Evolutionary conservation across 352 stramenopile species (phyloP).

Genomic region (Globisporangium alternatum): DNA sequence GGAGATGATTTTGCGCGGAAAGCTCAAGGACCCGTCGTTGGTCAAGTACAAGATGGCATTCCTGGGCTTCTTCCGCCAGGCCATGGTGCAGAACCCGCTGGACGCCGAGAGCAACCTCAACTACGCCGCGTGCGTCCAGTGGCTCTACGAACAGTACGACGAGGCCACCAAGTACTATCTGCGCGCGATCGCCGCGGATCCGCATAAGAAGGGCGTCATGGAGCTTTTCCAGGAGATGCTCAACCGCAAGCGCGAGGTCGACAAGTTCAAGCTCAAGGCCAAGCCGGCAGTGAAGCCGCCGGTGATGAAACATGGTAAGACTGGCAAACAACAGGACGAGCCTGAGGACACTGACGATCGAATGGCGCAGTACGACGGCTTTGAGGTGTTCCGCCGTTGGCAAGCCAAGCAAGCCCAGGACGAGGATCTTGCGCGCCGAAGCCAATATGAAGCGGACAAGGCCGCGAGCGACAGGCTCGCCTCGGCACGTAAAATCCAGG

Average conservation of each 20-base stretch:
- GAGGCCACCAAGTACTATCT: slow-evolving; percentile 65
- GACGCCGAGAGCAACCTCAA: slow-evolving; percentile 72
- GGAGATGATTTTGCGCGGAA: slow-evolving; percentile 63
- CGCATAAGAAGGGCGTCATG: slow-evolving; percentile 57
- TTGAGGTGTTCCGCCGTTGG: slow-evolving; percentile 67
- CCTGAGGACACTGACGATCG: slow-evolving; percentile 32
- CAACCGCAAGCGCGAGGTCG: slow-evolving; percentile 37
- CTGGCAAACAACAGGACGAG: neutral
- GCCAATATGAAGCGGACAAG: slow-evolving; percentile 30
- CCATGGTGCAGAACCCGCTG: slow-evolving; percentile 58
- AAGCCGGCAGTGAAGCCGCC: neutral
- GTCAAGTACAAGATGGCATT: slow-evolving; percentile 77
- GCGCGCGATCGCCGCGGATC: slow-evolving; percentile 54
- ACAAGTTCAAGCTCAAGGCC: slow-evolving; percentile 21
- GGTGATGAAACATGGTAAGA: neutral
- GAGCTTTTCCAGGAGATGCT: slow-evolving; percentile 81
- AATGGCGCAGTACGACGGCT: slow-evolving; percentile 49
- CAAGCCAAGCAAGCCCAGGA: slow-evolving; percentile 52
- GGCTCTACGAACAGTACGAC: slow-evolving; percentile 66
- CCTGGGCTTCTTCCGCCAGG: slow-evolving; percentile 75
- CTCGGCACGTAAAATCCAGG: slow-evolving; percentile 61
- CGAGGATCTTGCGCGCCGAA: slow-evolving; percentile 37
- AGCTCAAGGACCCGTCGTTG: slow-evolving; percentile 47
- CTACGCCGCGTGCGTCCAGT: slow-evolving; percentile 74
- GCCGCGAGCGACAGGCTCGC: slow-evolving; percentile 20